Evolutionary conservation across 805 yeast species (phyloP).

Genomic region (Candida berthetii): DNA sequence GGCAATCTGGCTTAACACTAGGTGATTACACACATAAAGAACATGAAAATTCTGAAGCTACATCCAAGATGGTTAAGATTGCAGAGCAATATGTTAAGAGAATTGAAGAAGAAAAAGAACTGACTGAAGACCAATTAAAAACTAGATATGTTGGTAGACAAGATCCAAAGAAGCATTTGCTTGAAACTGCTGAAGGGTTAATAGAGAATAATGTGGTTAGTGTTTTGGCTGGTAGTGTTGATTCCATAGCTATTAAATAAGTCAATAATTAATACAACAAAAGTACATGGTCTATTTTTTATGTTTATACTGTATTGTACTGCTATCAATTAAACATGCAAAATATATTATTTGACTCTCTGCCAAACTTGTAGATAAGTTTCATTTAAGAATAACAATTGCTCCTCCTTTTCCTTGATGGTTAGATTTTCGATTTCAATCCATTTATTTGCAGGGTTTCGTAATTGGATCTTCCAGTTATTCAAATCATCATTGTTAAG

Average conservation of each 20-base stretch:
- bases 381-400: conserved; percentile 55
- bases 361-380: conserved; percentile 69
- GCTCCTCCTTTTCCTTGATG: conserved; percentile 42
- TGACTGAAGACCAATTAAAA: conserved; percentile 82
- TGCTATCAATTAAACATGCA: too few relatives aligned
- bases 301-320: too few relatives aligned
- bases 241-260: conserved; percentile 81
- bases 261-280: not conserved
- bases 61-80: conserved; percentile 77
- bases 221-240: conserved; percentile 82
- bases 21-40: conserved; percentile 75
- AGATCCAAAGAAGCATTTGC: conserved; percentile 96
- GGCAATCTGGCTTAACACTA: conserved; percentile 89
- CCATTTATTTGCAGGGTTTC: conserved; percentile 45
- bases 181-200: conserved; percentile 78
- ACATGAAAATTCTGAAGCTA: conserved; percentile 63
- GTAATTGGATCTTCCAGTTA: conserved; percentile 44
- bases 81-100: conserved; percentile 87
- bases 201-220: conserved; percentile 90
- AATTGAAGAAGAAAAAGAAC: conserved; percentile 86
- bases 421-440: conserved; percentile 47
- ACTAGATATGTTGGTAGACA: conserved; percentile 97
- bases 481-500: conserved; percentile 23
- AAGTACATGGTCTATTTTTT: too few relatives aligned
- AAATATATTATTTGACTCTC: conserved; percentile 15